Evolutionary conservation across 2,329 filamentous ascomycete genomes (phyloP).

Genomic region (Arthroderma sp.): DNA sequence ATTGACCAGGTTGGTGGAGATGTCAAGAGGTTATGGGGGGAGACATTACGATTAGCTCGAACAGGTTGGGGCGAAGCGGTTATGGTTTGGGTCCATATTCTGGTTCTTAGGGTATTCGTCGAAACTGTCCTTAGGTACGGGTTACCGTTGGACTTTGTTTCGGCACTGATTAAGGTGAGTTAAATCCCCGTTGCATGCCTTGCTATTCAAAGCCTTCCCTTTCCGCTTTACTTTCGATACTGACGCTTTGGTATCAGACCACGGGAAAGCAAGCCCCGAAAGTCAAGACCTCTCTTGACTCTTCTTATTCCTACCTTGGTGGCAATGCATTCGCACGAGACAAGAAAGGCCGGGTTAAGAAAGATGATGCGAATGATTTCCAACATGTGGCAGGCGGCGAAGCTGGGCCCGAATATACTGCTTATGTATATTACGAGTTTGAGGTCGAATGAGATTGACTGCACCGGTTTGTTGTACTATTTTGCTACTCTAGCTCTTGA

Average conservation of each 20-base stretch:
- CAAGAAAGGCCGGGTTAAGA: conserved; percentile 82
- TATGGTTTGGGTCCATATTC: conserved; percentile 89
- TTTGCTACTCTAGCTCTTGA: background rate
- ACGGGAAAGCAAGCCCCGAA: conserved; percentile 71
- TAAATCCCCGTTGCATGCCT: background rate
- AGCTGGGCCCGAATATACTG: conserved; percentile 70
- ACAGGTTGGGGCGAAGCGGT: conserved; percentile 94
- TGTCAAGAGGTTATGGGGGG: conserved; percentile 83
- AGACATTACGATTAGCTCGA: conserved; percentile 71
- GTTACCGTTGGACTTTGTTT: conserved; percentile 77
- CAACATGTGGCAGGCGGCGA: conserved; percentile 44
- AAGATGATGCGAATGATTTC: conserved; percentile 85
- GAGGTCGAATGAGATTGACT: conserved; percentile 46
- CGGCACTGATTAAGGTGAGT: conserved; percentile 68
- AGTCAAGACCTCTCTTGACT: conserved; percentile 64
- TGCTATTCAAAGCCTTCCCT: background rate
- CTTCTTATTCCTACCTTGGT: conserved; percentile 77
- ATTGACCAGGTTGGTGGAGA: conserved; percentile 69
- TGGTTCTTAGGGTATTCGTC: conserved; percentile 86
- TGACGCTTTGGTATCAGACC: conserved; percentile 42
- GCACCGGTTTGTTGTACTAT: background rate
- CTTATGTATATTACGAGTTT: conserved; percentile 95
- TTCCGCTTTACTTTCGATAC: conserved; percentile 5
- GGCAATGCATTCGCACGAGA: conserved; percentile 89
- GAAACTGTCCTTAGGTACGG: conserved; percentile 97